Base-by-base conservation (phyloP, 345 rosid species). In the Rhizophora mangle region DNA sequence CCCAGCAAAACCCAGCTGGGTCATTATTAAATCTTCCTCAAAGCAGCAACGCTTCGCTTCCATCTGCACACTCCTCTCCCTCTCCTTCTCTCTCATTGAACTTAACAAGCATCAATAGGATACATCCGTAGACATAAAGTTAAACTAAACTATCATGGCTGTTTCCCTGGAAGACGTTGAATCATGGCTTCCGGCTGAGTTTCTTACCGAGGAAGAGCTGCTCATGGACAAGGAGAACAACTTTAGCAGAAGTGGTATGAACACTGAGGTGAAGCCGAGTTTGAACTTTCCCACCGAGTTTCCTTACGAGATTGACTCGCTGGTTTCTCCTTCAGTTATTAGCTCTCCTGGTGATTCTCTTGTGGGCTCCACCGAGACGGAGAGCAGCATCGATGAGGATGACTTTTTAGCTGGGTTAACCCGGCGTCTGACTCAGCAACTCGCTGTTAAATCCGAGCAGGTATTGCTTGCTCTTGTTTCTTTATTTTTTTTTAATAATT, bases 231-330 rank as follows among this genome's bases (percentile, higher is more conserved):
- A 29, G 32, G 63, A 62, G 4, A 22, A 31, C 30, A 22, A 21
- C 46, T 11, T 26, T 0, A 20, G 30, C 21, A 60, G 18, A 10
- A 56, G 20, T 6, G 63, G 16, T 22, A 13, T 46, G 11, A 10
- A 1, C 36, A 11, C 74, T 37, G 66, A 24, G 67, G n/a, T 65
- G 19, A 60, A 60, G 20, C 59, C 77, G 6, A 22, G 39, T 8
- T 61, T 69, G n/a, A 7, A 18, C 32, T 73, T 78, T 43, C 74
- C 78, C 3, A 18, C 74, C 22, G 81, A 78, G 81, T 73, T 78
- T 27, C 81, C 78, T 11, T 78, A 73, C 68, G 81, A 78, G 71
- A 65, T 69, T 32, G 78, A 73, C 71, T 64, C 74, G 2, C 54
- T 70, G 21, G 60, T 36, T 9, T 47, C 71, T 4, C 22, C 71